Evolutionary conservation across 805 yeast genomes (phyloP), one percentile per base, ranked within the genome.

Genomic region (Candida ortonii): DNA sequence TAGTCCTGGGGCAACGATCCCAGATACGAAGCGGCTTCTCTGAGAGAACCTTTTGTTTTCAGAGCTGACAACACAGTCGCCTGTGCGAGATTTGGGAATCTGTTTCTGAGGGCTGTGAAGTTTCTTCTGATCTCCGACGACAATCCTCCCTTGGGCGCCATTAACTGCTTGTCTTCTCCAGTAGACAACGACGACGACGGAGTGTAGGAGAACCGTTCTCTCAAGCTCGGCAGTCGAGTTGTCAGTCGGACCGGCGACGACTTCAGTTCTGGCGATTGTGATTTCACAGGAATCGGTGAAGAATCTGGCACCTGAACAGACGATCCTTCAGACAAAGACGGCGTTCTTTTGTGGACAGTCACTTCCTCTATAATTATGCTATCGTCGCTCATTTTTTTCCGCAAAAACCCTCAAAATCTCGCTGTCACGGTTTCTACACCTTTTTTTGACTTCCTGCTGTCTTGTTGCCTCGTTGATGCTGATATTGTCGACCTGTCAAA

Each of bases 271-370:
- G 39, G 12, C 28, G 41, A 19, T 22, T 35, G 22, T 22, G 41
- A 16, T 15, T 30, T 11, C 28, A 37, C 36, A 11, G 35, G 23
- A 11, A 34, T 26, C 8, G 73, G 76, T 1, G 78, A 71, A 1
- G 78, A 71, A 36, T 65, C 70, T 2, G 74, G 77, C 5, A 73
- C 76, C 41, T 73, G 77, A 3, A 74, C 57, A 8, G 48, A 32
- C 16, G 61, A 59, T 2, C 57, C 15, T 11, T 27, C 30, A 16
- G 42, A 36, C 13, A 31, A 31, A 11, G 17, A 9, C 13, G 36
- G 19, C 20, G 21, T 26, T 20, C 29, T 23, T 23, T 27, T 30
- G 7, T 31, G 16, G 25, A 34, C 29, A 14, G 30, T 28, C 14
- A 34, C 16, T 25, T 35, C 42, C 26, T 46, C 44, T 22, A 37